Evolutionary conservation across 1,139 yeast genomes (phyloP).

Genomic region (Saccharomyces hybrid): DNA sequence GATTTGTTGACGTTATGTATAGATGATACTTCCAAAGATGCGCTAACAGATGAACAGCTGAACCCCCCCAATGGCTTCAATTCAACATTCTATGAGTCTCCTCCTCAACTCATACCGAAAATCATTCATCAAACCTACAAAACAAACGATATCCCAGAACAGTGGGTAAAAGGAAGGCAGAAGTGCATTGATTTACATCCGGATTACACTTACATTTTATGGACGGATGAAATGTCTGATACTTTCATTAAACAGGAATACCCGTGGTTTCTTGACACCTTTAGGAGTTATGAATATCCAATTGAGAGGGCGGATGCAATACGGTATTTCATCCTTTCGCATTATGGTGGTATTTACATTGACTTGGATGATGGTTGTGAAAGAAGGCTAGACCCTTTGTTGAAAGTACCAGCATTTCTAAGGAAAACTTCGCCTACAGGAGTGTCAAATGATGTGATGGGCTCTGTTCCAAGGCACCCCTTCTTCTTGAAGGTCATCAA

Average conservation of each 20-base stretch:
- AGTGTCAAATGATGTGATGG: conserved; percentile 89
- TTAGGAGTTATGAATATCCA: conserved; percentile 69
- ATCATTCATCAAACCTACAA: conserved; percentile 92
- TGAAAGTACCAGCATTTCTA: conserved; percentile 76
- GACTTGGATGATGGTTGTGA: conserved; percentile 88
- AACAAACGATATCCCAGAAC: conserved; percentile 63
- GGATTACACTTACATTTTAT: conserved; percentile 75
- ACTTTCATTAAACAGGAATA: conserved; percentile 70
- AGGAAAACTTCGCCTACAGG: conserved; percentile 87
- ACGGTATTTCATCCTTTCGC: conserved; percentile 71
- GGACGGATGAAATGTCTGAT: conserved; percentile 85
- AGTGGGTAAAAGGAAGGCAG: conserved; percentile 73
- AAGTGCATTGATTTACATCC: conserved; percentile 74
- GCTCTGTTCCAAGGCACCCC: conserved; percentile 79
- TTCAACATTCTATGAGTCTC: conserved; percentile 18
- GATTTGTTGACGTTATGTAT: conserved; percentile 69
- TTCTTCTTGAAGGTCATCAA: conserved; percentile 67
- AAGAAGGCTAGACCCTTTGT: conserved; percentile 67
- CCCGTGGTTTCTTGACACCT: conserved; percentile 78
- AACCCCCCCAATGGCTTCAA: conserved; percentile 31
- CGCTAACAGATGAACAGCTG: conserved; percentile 52
- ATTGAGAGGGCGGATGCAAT: conserved; percentile 90
- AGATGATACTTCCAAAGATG: conserved; percentile 63
- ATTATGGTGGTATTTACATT: conserved; percentile 83
- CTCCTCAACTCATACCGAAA: conserved; percentile 63